Base-by-base conservation (phyloP, 2,329 filamentous ascomycete genomes). In the Colletotrichum tofieldiae region DNA sequence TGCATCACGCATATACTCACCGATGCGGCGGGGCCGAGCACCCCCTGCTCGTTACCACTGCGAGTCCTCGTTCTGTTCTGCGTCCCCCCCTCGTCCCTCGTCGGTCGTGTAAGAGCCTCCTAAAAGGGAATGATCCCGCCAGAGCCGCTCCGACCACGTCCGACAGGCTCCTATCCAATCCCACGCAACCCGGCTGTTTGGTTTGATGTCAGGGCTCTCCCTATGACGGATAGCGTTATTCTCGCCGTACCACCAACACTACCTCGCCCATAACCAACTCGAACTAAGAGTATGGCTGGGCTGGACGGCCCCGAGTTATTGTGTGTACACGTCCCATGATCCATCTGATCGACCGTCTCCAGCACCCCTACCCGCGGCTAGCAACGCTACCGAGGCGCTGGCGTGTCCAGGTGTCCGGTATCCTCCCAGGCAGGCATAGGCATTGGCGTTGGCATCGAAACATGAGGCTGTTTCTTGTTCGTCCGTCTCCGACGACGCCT, bases 381-480 rank as follows among this genome's bases (percentile, higher is more conserved):
- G 20, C 43, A 45, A n/a, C 58, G 32, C 58, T 32, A 49, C 58
- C 58, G 58, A 63, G n/a, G 59, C n/a, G 29, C 20, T 61, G 59
- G 59, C 60, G 60, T 51, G 60, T 52, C 45, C 32, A 63, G 60
- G 45, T 35, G 35, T 61, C 60, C 41, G 60, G 60, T 11, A 39
- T 43, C 60, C 41, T 23, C 5, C 41, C 18, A 37, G 20, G 32
- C 45, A 32, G 20, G 58, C 65, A 65, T 58, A 20, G 61, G 61
- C 61, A 63, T 49, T 69, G 59, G 60, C 67, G 60, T 49, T 51
- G 63, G 73, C 75, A 73, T 81, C 79, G 79, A 82, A 82, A 81
- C 80, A 78, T 76, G 76, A 77, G 66, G 65, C 75, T 79, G 77
- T 80, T 81, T 81, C 77, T 76, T 39, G 66, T 59, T 72, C 65